Conservation (phyloP, 768 basidiomycete genomes). For the Imleria badia region DNA sequence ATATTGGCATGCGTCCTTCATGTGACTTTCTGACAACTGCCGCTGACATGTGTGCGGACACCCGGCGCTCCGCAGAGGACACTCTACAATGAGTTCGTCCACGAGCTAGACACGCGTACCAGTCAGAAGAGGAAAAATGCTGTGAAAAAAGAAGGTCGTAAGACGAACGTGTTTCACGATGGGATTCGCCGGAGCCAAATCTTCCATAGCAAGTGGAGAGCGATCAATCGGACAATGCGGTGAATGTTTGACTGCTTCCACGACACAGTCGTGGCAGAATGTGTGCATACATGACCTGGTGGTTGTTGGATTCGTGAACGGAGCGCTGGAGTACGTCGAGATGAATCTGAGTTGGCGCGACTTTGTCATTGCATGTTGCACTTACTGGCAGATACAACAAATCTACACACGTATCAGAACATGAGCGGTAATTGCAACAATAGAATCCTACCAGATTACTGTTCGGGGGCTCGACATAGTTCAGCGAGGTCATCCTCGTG, state of each 20-base stretch:
- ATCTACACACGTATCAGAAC: conserved; percentile 42
- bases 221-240: conserved; percentile 85
- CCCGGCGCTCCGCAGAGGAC: conserved; percentile 57
- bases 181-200: conserved; percentile 66
- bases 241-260: conserved; percentile 63
- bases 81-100: conserved; percentile 77
- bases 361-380: background rate
- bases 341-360: conserved; percentile 9
- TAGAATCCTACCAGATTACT: conserved; percentile 56
- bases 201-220: conserved; percentile 55
- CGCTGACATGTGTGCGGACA: conserved; percentile 66
- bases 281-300: conserved; percentile 79
- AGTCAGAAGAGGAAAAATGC: conserved; percentile 3
- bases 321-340: conserved; percentile 42
- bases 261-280: conserved; percentile 82
- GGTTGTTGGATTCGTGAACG: conserved; percentile 75
- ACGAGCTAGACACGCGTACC: conserved; percentile 56
- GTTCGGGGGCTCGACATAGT: conserved; percentile 63
- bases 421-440: background rate
- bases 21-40: conserved; percentile 60
- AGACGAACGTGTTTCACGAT: conserved; percentile 59
- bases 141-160: conserved; percentile 1
- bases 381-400: conserved; percentile 76
- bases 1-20: conserved; percentile 61
- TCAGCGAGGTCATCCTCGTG: conserved; percentile 32